Evolutionary conservation across 257 asterid genomes (phyloP), one percentile per base, ranked within the genome.

Genomic region (Fraxinus quadrangulata): DNA sequence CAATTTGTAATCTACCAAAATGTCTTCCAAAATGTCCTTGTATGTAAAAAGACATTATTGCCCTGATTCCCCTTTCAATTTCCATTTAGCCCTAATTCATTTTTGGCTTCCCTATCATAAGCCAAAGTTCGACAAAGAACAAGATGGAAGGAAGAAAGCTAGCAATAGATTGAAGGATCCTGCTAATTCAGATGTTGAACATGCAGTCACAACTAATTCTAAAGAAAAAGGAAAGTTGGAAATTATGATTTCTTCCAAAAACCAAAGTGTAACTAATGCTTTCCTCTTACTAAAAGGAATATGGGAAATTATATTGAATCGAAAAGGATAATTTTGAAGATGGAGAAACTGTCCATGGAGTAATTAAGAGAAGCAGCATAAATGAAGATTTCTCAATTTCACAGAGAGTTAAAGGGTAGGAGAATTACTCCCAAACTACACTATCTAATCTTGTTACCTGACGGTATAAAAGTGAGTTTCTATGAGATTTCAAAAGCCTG

Each of bases 171-270:
- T 71, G 8, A 82, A 81, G 77, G 75, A 73, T 42, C 51, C 39
- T 69, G 66, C 81, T 71, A 83, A 54, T 81, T 61, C 66, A 24
- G 82, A 83, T 40, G 5, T 16, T 39, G 83, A 84, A 79, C 79
- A 83, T 68, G 82, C 17, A 33, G 86, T 36, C 61, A 67, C 80
- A 10, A 37, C 67, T 56, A 75, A 77, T 70, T 70, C 86, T 77
- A 77, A 75, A 88, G 81, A 76, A 83, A 83, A 77, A 89, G 36
- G 71, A 85, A 72, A 74, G 85, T 75, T 47, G 90, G 84, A 82
- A 85, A 75, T 61, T 92, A 97, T 97, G 93, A 89, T 86, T 81
- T 86, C 73, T 92, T 92, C 87, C 96, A 92, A 81, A 85, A 85
- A 71, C 77, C 71, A 21, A 81, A 80, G 45, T 73, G 84, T 88